Conservation (phyloP, 2,329 filamentous ascomycete genomes). For the Sporothrix phasma region DNA sequence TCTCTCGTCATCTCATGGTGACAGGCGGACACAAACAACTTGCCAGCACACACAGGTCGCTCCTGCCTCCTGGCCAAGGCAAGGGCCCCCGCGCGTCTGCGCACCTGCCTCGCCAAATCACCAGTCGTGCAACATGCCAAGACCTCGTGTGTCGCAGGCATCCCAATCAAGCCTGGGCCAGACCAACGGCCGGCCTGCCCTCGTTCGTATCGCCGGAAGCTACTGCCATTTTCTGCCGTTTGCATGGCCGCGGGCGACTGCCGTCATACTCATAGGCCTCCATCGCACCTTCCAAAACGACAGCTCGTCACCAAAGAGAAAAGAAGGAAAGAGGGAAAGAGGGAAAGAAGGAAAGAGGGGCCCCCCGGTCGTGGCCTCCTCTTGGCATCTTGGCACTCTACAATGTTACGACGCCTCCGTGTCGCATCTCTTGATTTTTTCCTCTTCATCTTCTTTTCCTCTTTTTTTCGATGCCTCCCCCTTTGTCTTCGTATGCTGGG, state of each 20-base stretch:
- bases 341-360: slow-evolving; percentile 20
- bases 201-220: not conserved
- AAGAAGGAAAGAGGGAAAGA: no score
- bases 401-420: slow-evolving; percentile 9
- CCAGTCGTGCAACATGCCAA: slow-evolving; percentile 16
- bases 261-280: not conserved
- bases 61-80: not conserved
- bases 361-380: slow-evolving; percentile 8
- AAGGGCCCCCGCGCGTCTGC: not conserved
- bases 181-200: not conserved
- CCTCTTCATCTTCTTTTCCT: not conserved
- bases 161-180: slow-evolving; percentile 5
- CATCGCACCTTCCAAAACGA: not conserved
- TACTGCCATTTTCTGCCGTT: not conserved
- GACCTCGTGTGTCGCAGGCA: not conserved
- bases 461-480: no score
- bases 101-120: not conserved
- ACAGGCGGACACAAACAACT: not conserved
- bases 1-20: not conserved
- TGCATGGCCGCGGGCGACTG: not conserved
- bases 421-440: not conserved
- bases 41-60: not conserved
- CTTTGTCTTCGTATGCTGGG: not conserved
- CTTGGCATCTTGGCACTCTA: slow-evolving; percentile 19
- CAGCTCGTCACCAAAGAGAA: slow-evolving; percentile 8